Evolutionary conservation across 352 stramenopile genomes (phyloP), one percentile per base, ranked within the genome.

Genomic region (Elongisporangium prolatum): DNA sequence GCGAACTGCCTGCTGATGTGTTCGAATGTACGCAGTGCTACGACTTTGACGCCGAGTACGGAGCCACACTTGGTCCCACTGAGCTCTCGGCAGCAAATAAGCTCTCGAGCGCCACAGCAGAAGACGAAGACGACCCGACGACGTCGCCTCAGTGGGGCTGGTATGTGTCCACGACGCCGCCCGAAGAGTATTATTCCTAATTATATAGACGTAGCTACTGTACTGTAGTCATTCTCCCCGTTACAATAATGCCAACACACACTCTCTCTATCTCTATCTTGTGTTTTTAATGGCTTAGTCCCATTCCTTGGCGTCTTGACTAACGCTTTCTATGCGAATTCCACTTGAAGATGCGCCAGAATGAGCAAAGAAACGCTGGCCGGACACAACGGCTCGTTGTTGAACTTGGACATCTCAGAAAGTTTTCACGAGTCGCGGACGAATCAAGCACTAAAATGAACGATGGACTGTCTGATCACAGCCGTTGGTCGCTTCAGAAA

Each of bases 81-180:
- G 58, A 70, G 10, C 48, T 68, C 18, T 51, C 66, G 22, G 38
- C 50, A 44, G 59, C 58, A 40, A 6, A 40, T 40, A 40, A 40
- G 9, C 28, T 1, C n/a, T 73, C 48, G n/a, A 59, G 7, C 68
- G 16, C 28, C 28, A 9, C 28, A 8, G 28, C 28, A 40, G 65
- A 80, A 60, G 64, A 68, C 11, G 69, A 75, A 4, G 72, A 84
- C 57, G 69, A 78, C 28, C 64, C 71, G 40, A 67, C 64, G 13
- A 63, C 65, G 9, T 92, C 83, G 9, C 83, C 83, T 1, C 80
- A 90, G 48, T 92, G 83, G 83, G 83, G 83, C 22, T 92, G 83
- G 83, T 92, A 92, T 57, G 83, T 92, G 37, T 92, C 83, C 21
- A 89, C 75, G 17, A 92, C 83, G 5, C 83, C 83, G 3, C 83